Conservation (phyloP, 768 basidiomycete species). For the Pluteus cervinus region DNA sequence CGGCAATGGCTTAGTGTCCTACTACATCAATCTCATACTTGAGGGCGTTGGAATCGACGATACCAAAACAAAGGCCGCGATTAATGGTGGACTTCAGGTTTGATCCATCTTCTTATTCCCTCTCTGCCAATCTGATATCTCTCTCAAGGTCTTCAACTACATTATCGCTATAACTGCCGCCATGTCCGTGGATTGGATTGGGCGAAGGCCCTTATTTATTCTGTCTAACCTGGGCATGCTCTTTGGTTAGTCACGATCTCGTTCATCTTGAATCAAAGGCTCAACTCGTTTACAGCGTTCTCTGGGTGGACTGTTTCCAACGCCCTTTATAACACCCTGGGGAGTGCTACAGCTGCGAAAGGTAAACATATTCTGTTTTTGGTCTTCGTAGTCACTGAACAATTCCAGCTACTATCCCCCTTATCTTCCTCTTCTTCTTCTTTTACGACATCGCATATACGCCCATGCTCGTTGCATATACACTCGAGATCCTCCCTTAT, state of each 20-base stretch:
- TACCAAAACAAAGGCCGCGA: conserved; percentile 45
- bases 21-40: conserved; percentile 67
- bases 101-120: background rate
- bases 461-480: conserved; percentile 57
- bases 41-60: conserved; percentile 55
- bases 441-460: conserved; percentile 71
- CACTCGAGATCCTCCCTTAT: conserved; percentile 78
- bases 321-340: conserved; percentile 35
- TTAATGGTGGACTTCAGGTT: conserved; percentile 61
- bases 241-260: conserved; percentile 29
- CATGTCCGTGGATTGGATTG: conserved; percentile 59
- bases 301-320: conserved; percentile 49
- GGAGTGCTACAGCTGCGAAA: conserved; percentile 35
- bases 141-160: conserved; percentile 53
- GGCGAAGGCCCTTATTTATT: conserved; percentile 65
- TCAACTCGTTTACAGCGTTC: conserved; percentile 33
- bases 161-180: conserved; percentile 52
- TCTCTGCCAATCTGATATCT: background rate
- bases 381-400: background rate
- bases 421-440: conserved; percentile 56
- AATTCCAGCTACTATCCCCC: conserved; percentile 48
- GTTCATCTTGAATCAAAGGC: background rate
- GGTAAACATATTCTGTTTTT: conserved; percentile 15
- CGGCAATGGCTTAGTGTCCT: conserved; percentile 66
- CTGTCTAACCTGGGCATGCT: conserved; percentile 54